Evolutionary conservation across 2,329 filamentous ascomycete genomes (phyloP).

Genomic region (Neofusicoccum sp.): DNA sequence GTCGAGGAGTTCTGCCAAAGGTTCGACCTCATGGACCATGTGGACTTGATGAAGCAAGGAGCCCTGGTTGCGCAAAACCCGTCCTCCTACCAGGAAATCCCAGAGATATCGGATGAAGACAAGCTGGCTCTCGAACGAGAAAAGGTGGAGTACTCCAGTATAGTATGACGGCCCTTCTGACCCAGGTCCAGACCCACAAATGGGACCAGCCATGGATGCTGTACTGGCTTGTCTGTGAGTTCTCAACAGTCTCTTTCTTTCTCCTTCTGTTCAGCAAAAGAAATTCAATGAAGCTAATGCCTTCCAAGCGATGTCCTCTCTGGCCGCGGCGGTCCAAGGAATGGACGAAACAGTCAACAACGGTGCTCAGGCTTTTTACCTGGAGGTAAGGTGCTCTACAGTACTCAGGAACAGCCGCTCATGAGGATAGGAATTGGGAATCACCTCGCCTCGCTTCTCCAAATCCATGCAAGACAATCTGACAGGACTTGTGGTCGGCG

Average conservation of each 20-base stretch:
- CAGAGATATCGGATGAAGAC: constrained; percentile 50
- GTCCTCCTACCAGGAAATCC: constrained; percentile 50
- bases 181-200: constrained; percentile 41
- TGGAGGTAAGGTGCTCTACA: constrained; percentile 14
- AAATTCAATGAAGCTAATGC: background rate
- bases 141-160: constrained; percentile 24
- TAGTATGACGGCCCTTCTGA: background rate
- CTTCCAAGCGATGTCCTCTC: constrained; percentile 47
- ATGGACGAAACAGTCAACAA: constrained; percentile 57
- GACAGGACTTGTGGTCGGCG: constrained; percentile 48
- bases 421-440: background rate
- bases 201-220: constrained; percentile 55
- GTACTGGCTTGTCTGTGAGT: constrained; percentile 49
- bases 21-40: constrained; percentile 52
- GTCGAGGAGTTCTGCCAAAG: constrained; percentile 58
- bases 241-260: constrained; percentile 25
- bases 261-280: constrained; percentile 36
- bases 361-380: constrained; percentile 45
- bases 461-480: constrained; percentile 36
- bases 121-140: constrained; percentile 47
- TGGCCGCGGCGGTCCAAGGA: constrained; percentile 58
- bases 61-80: constrained; percentile 57
- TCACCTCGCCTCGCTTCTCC: constrained; percentile 27
- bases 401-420: background rate
- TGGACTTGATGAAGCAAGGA: constrained; percentile 54